phyloP scores from a whole-genome alignment of 2,329 filamentous ascomycete genomes.

The Neurospora sp. region DNA sequence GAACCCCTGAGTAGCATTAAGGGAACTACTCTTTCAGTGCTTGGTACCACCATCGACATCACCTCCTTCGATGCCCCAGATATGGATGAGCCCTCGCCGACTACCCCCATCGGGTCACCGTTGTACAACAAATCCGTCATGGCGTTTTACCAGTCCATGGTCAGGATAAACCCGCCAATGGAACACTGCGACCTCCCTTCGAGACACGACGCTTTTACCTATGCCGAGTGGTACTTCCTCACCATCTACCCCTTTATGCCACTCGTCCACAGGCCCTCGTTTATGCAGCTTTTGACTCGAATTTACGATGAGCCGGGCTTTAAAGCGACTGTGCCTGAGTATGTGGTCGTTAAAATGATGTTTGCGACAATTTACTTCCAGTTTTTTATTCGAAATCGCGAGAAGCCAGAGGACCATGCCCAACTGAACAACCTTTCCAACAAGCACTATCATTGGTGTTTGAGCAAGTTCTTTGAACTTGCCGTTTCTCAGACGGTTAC shows the following conservation, averaged over 20 bases:
- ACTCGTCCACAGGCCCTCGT: conserved; percentile 66
- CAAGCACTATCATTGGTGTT: conserved; percentile 66
- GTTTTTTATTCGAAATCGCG: conserved; percentile 21
- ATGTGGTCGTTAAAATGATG: too few relatives aligned
- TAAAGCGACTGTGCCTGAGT: conserved; percentile 42
- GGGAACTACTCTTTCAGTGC: conserved; percentile 66
- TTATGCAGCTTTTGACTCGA: conserved; percentile 53
- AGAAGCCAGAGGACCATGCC: conserved; percentile 41
- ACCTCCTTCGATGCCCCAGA: conserved; percentile 61
- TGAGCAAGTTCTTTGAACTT: conserved; percentile 60
- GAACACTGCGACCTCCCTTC: conserved; percentile 51
- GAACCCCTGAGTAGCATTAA: conserved; percentile 47
- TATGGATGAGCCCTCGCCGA: conserved; percentile 48
- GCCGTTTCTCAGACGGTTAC: conserved; percentile 50
- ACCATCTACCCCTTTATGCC: conserved; percentile 64
- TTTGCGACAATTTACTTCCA: conserved; percentile 52
- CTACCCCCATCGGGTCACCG: conserved; percentile 29
- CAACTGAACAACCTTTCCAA: conserved; percentile 58
- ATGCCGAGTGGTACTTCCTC: conserved; percentile 66
- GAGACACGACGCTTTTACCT: conserved; percentile 55
- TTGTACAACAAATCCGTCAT: conserved; percentile 64
- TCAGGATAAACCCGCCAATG: conserved; percentile 49
- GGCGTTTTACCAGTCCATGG: conserved; percentile 56
- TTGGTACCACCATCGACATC: conserved; percentile 72
- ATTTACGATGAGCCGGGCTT: conserved; percentile 63